Base-by-base conservation (phyloP, 768 basidiomycete genomes). In the Trametes gibbosa region DNA sequence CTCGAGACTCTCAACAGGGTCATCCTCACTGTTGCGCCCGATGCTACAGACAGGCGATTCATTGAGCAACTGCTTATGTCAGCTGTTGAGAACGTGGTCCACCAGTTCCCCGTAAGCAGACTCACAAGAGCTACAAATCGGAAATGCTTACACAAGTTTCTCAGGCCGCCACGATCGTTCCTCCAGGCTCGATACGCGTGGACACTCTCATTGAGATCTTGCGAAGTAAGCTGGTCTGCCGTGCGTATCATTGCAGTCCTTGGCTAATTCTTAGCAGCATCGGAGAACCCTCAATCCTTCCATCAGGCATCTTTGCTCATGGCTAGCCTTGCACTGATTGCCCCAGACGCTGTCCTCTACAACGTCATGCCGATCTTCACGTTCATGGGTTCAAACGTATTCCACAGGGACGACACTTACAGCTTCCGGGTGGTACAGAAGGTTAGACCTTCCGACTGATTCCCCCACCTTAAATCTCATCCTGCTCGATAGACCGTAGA, bases 331-430 rank as follows among this genome's bases (percentile, higher is more conserved):
- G 90, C 93, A 2, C 82, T 86, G 17, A 77, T 98, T 35, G 86
- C 89, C 0, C 95, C 96, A 0, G 92, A 95, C 56, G 90, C 93
- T 12, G 92, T 96, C 29, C 78, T 98, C 13, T 92, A 91, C 68
- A 94, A 96, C 65, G 82, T 98, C 50, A 97, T 99, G 92, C 96
- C 97, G 3, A 87, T 99, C 45, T 98, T 99, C 77, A 98, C 95
- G 0, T 98, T 98, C 75, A 98, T 98, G 93, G 96, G 97, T 19
- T 92, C 95, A n/a, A 95, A 93, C 62, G 87, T 98, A 17, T 92
- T 98, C 77, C 96, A 97, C 68, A 83, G 95, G 47, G 97, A 99
- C 64, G 97, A 99, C 69, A 84, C 89, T 0, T 95, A 96, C 74
- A 95, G 91, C 68, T 96, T 97, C 78, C 85, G 86, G 37, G 95